Evolutionary conservation across 176 grass and related monocot genomes (phyloP).

Genomic region (Bothriochloa decipiens): DNA sequence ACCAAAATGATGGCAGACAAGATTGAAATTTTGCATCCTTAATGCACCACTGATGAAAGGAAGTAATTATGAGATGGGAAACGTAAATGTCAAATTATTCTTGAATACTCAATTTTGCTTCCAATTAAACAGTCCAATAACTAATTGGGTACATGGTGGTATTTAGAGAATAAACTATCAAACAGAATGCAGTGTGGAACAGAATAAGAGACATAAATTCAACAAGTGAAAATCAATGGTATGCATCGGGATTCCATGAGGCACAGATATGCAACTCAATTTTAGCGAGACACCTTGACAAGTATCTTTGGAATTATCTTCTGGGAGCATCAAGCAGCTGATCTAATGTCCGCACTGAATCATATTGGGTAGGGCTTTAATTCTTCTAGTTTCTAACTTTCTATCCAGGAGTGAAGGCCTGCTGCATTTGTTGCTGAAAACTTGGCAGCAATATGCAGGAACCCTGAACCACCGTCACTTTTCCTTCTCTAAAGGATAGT

Average conservation of each 20-base stretch:
- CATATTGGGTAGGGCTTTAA: neutral
- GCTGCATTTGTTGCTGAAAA: slow-evolving; percentile 17
- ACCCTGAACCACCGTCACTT: neutral
- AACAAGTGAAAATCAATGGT: slow-evolving; percentile 1
- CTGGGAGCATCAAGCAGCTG: neutral
- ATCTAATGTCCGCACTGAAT: neutral
- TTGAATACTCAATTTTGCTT: neutral
- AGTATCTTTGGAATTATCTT: neutral
- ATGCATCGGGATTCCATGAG: neutral
- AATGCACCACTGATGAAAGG: slow-evolving; percentile 35
- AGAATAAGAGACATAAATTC: neutral
- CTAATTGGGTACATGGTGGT: neutral
- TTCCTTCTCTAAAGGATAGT: neutral
- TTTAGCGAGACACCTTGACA: neutral
- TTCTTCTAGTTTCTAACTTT: slow-evolving; percentile 13
- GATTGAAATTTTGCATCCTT: slow-evolving; percentile 31
- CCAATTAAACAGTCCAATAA: neutral
- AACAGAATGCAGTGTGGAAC: slow-evolving; percentile 16
- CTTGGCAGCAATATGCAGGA: neutral
- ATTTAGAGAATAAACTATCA: slow-evolving; percentile 1
- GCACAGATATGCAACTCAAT: neutral
- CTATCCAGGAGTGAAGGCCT: neutral
- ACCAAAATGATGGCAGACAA: slow-evolving; percentile 26
- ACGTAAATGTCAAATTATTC: slow-evolving; percentile 14
- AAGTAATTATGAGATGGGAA: slow-evolving; percentile 41